Conservation (phyloP, 2,329 filamentous ascomycete species). For the Stemphylium vesicarium region DNA sequence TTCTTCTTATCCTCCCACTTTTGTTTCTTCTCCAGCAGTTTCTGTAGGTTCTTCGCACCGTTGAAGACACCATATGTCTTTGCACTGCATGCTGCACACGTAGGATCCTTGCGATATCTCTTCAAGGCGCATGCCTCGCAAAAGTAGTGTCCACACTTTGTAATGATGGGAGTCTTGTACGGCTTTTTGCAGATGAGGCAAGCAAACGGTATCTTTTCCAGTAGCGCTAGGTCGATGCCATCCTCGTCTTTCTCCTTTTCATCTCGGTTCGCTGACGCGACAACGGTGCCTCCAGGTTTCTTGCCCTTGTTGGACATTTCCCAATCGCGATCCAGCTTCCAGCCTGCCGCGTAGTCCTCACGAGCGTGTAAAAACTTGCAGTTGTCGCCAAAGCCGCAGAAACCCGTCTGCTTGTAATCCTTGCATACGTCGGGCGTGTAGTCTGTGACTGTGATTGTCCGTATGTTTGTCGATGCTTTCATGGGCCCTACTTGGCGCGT, state of each 20-base stretch:
- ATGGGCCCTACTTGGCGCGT: conserved; percentile 78
- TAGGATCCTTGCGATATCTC: conserved; percentile 84
- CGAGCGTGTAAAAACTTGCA: conserved; percentile 83
- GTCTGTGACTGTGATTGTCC: conserved; percentile 88
- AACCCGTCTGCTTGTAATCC: conserved; percentile 77
- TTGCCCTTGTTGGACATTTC: conserved; percentile 76
- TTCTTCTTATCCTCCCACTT: conserved; percentile 65
- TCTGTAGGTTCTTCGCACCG: conserved; percentile 80
- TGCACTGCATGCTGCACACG: conserved; percentile 82
- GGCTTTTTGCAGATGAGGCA: conserved; percentile 83
- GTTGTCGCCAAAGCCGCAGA: conserved; percentile 75
- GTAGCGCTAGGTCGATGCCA: conserved; percentile 70
- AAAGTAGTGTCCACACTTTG: conserved; percentile 94
- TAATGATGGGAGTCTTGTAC: conserved; percentile 82
- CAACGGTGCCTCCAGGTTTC: conserved; percentile 57
- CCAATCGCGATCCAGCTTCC: conserved; percentile 96
- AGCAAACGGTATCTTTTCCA: conserved; percentile 86
- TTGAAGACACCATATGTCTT: conserved; percentile 93
- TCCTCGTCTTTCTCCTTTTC: conserved; percentile 53
- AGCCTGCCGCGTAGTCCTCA: conserved; percentile 86
- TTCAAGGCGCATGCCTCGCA: conserved; percentile 89
- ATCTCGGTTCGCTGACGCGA: conserved; percentile 65
- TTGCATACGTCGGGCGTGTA: conserved; percentile 95
- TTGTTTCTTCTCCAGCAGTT: conserved; percentile 76
- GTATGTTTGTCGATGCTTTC: conserved; percentile 86